Conservation (phyloP, 1,284 basidiomycete species). For the Coriolopsis trogii region DNA sequence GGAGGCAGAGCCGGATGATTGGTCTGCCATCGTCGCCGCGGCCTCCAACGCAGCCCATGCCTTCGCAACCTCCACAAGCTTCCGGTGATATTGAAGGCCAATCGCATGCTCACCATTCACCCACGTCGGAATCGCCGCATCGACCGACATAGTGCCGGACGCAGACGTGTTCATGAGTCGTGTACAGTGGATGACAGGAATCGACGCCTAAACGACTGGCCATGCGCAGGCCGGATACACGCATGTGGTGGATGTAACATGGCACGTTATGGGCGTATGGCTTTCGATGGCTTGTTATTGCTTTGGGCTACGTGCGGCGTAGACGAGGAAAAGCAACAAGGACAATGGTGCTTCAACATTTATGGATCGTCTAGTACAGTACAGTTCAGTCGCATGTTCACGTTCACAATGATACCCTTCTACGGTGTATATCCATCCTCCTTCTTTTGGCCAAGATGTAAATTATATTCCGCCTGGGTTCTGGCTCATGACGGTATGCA, state of each 20-base stretch:
- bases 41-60: conserved; percentile 26
- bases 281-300: neutral
- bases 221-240: neutral
- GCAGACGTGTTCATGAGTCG: neutral
- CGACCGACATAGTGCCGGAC: conserved; percentile 27
- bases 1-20: conserved; percentile 58
- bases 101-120: conserved; percentile 13
- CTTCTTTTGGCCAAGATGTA: conserved; percentile 17
- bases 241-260: neutral
- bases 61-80: conserved; percentile 22
- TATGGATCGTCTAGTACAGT: conserved; percentile 27
- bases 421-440: conserved; percentile 22
- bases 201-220: neutral
- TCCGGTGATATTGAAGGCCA: conserved; percentile 2
- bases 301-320: neutral
- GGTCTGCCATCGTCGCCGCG: conserved; percentile 55
- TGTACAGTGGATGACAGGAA: neutral
- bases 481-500: too few relatives aligned
- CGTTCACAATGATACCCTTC: conserved; percentile 21
- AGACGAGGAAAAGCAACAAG: neutral
- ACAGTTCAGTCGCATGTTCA: conserved; percentile 20
- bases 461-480: conserved; percentile 10
- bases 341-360: conserved; percentile 7
- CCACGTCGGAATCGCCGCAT: conserved; percentile 20
- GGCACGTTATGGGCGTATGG: neutral